Evolutionary conservation across 768 basidiomycete species (phyloP), one percentile per base, ranked within the genome.

Genomic region (Mycena latifolia): DNA sequence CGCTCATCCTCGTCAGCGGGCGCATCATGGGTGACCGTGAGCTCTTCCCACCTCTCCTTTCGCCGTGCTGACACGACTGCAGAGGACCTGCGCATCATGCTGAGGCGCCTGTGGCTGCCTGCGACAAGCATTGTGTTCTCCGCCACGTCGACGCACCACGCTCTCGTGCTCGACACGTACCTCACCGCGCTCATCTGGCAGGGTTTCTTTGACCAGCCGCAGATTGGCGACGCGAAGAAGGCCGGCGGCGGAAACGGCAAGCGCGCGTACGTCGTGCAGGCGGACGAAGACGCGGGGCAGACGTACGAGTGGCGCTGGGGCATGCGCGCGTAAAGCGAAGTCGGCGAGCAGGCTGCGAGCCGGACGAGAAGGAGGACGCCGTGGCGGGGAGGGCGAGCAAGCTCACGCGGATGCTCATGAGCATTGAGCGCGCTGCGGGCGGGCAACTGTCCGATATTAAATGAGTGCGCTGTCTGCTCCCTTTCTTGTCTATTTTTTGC

Each of bases 1-100:
- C 91, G 0, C 80, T 98, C 25, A 89, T 99, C 51, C 82, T 99
- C n/a, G 92, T 91, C 47, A 89, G 87, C 68, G 94, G 94, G 48
- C 81, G 91, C 12, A 84, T 87, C 17, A 82, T 98, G 20, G 81
- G 83, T 27, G 95, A 98, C 71, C 77, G 96, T 96, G 71, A 71
- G 90, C 81, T 3, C 18, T 54, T 37, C 57, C 58, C 15, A 27
- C 37, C 48, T 56, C 51, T 28, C 20, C 63, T 27, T 27, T 27
- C n/a, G 31, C 27, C 45, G 48, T 28, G 39, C 54, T 33, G 50
- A 41, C 55, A 25, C 31, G n/a, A 47, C 25, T 39, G 45, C 71
- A 96, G 95, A 84, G 72, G 91, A 95, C 64, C 83, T 99, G 5
- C 87, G 91, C 35, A 79, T 83, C 10, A 83, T 89, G 61, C 81